These are phyloP conservation scores for Vaccinium darrowii DNA, from an alignment of 148 eudicot species.

Conservation along the genomic window DNA sequence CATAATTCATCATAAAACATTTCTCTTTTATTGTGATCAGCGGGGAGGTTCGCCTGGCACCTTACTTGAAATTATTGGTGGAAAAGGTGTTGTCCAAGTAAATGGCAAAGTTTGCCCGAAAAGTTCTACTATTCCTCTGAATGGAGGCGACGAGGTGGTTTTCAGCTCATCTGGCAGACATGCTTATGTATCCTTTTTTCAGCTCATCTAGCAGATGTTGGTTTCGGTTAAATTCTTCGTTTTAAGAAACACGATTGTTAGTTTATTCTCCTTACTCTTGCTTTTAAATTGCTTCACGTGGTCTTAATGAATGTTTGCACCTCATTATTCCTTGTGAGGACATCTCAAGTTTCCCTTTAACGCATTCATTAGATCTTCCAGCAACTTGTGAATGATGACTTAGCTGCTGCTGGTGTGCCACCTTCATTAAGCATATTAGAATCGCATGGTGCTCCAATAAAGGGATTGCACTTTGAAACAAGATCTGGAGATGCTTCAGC, in stretches of 20 bases:
- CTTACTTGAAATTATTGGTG: slow-evolving; percentile 71
- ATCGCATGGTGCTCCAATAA: slow-evolving; percentile 59
- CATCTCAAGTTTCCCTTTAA: slow-evolving; percentile 35
- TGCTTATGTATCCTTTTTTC: slow-evolving; percentile 86
- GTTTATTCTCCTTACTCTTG: neutral
- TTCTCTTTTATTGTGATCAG: slow-evolving; percentile 27
- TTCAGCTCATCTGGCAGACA: slow-evolving; percentile 65
- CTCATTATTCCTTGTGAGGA: neutral
- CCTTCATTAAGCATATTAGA: slow-evolving; percentile 67
- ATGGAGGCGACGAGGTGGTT: slow-evolving; percentile 82
- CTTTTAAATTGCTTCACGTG: neutral
- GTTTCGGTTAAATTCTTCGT: neutral
- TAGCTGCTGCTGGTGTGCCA: slow-evolving; percentile 40
- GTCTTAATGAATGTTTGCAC: neutral
- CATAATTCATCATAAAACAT: neutral
- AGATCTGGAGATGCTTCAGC: slow-evolving; percentile 66
- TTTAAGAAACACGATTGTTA: neutral
- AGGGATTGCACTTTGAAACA: slow-evolving; percentile 46
- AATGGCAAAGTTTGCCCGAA: slow-evolving; percentile 62
- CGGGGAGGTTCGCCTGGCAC: slow-evolving; percentile 48
- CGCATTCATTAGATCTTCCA: slow-evolving; percentile 60
- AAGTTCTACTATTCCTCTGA: slow-evolving; percentile 49
- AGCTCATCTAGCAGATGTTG: neutral
- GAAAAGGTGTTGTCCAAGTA: slow-evolving; percentile 69
- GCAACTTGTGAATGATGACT: slow-evolving; percentile 51